Base-by-base conservation (phyloP, 768 basidiomycete species). In the Kwoniella mangroviensis region DNA sequence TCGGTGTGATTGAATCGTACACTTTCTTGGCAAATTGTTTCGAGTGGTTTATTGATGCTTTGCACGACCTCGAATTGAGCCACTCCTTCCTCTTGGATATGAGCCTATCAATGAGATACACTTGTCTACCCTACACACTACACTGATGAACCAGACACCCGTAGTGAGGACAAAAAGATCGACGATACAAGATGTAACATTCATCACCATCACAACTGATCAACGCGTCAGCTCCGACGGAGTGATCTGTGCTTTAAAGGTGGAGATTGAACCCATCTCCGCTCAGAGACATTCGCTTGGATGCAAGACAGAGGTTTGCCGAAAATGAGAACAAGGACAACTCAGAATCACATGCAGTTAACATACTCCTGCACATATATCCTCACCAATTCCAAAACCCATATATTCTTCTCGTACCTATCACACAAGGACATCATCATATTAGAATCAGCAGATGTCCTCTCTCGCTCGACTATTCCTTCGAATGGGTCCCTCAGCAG, bases 401-500 rank as follows among this genome's bases (percentile, higher is more conserved):
- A 34, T 34, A 34, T 7, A 34, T 34, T 40, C 28, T 28, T 22
- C 24, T 11, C 40, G 7, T 60, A 17, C 42, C 24, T 41, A 43
- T 17, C 4, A 1, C 41, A 13, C 19, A 15, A 19, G 26, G 22
- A 15, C 24, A 26, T 57, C 28, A 13, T 24, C 22, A 24, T 24
- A 13, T 5, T 13, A 57, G 26, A 24, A 12, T 41, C 5, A 60
- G 58, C 58, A 41, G 19, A 76, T 76, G 75, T 60, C 69, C 34
- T 19, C 54, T 34, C 40, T 76, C 54, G 40, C 68, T 28, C 52
- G 75, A 45, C 49, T 71, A 12, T 68, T 71, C 43, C 56, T 70
- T 53, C 74, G 74, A 56, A 72, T 72, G 74, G 73, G 66, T 13
- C 28, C 71, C 21, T 61, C 68, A 56, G 63, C 73, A 24, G 55